A percentile compares a stretch with the other conserved stretches of the same genome.
Evolutionary conservation across 208 protist genomes (phyloP).

Genomic region (Wallacemonas rigidus): DNA sequence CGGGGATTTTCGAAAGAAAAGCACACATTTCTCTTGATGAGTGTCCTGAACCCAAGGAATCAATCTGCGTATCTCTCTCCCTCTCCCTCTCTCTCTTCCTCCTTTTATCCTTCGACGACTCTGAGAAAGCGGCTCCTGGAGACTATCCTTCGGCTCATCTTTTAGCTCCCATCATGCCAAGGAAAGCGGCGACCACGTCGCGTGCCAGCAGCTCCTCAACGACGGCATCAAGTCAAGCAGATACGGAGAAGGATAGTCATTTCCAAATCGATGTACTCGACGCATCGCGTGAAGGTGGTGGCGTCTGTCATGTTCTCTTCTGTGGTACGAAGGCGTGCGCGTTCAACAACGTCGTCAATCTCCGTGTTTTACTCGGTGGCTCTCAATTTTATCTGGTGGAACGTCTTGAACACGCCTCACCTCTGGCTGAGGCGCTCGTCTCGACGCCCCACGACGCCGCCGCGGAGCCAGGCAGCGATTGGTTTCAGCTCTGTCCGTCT

Average conservation of each 20-base stretch:
- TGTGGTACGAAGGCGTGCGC: conserved; percentile 44
- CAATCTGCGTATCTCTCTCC: background rate
- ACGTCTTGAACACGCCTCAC: background rate
- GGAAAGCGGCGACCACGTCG: background rate
- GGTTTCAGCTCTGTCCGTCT: conserved; percentile 27
- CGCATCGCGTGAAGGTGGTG: background rate
- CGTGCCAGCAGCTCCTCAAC: background rate
- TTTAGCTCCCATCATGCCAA: background rate
- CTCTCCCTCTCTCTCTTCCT: background rate
- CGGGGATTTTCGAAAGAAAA: no score
- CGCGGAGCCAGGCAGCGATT: conserved; percentile 8
- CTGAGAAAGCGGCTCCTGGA: no score
- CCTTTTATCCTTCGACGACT: background rate
- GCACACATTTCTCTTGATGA: no score
- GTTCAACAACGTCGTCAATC: conserved; percentile 64
- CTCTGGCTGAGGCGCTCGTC: background rate
- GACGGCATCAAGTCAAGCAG: background rate
- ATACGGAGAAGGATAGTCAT: background rate
- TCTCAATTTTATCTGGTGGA: conserved; percentile 53
- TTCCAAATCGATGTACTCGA: conserved; percentile 16
- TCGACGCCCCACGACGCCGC: no score
- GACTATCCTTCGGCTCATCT: no score
- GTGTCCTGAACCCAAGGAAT: no score
- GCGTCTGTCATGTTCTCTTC: conserved; percentile 37
- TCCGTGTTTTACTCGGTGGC: conserved; percentile 49